Conservation (phyloP, 2,329 filamentous ascomycete genomes). For the Corniculantispora saksenae region DNA sequence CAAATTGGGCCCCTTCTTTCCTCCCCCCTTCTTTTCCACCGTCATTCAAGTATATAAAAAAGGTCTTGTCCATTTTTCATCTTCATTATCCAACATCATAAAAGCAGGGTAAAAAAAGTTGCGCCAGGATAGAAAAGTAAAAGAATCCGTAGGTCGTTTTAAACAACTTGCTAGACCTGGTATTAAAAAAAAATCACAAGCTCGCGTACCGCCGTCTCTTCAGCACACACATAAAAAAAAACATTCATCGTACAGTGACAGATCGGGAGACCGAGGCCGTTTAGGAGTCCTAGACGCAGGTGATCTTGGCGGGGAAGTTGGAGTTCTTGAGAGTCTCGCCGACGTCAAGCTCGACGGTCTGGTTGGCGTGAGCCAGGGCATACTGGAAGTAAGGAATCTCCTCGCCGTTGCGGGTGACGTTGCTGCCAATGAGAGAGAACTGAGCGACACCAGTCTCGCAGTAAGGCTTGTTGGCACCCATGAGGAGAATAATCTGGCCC, state of each 20-base stretch:
- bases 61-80: too few species aligned
- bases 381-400: slow-evolving; percentile 57
- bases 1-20: background rate
- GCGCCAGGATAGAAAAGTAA: background rate
- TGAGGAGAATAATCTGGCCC: slow-evolving; percentile 43
- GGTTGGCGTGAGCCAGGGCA: slow-evolving; percentile 52
- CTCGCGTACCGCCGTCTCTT: slow-evolving; percentile 1
- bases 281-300: background rate
- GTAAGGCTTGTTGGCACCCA: slow-evolving; percentile 43
- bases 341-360: slow-evolving; percentile 55
- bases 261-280: background rate
- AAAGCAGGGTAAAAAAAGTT: background rate
- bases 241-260: background rate
- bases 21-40: background rate
- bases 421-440: slow-evolving; percentile 54
- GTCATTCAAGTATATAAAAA: too few species aligned
- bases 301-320: background rate
- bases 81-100: slow-evolving; percentile 11
- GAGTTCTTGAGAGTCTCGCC: slow-evolving; percentile 40
- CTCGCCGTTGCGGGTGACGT: slow-evolving; percentile 53
- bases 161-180: background rate
- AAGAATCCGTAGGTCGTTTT: background rate
- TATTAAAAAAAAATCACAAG: slow-evolving; percentile 2
- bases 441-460: slow-evolving; percentile 58
- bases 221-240: background rate